A percentile compares a stretch with the other conserved stretches of the same genome.
phyloP scores from a whole-genome alignment of 202 grass and related monocot species.

The Brachypodium distachyon region DNA sequence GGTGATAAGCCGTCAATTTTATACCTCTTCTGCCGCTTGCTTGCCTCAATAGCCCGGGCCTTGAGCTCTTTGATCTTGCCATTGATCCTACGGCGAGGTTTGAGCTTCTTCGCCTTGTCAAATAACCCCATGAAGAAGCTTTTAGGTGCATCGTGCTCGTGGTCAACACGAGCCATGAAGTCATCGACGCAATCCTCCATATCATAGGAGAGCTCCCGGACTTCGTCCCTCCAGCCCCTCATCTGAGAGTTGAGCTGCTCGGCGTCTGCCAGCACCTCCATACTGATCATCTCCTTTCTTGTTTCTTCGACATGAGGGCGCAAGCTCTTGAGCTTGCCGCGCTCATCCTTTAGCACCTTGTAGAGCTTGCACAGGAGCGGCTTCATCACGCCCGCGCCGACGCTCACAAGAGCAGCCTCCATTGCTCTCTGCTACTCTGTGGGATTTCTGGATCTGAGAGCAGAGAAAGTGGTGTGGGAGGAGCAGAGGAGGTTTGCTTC shows the following conservation, averaged over 20 bases:
- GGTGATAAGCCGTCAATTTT: not conserved
- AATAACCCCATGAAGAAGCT: not conserved
- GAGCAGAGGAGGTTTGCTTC: too few species aligned
- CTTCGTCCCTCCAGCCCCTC: not conserved
- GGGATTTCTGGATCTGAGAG: not conserved
- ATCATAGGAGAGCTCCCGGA: slow-evolving; percentile 5
- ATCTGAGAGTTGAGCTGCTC: not conserved
- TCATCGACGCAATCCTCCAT: not conserved
- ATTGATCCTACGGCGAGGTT: not conserved
- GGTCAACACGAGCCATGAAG: not conserved
- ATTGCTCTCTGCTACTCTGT: not conserved
- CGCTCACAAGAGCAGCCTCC: not conserved
- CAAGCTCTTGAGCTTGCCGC: not conserved
- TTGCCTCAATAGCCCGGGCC: not conserved
- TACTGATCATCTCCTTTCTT: not conserved
- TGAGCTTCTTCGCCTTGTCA: not conserved
- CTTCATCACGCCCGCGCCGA: not conserved
- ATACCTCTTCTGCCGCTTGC: not conserved
- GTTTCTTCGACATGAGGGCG: not conserved
- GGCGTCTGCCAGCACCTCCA: not conserved
- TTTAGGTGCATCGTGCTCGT: not conserved
- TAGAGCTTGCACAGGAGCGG: not conserved
- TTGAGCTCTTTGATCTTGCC: not conserved
- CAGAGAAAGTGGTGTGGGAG: too few species aligned
- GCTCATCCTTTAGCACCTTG: not conserved